Evolutionary conservation across 805 yeast genomes (phyloP), one percentile per base, ranked within the genome.

Genomic region (Candida tibetensis): DNA sequence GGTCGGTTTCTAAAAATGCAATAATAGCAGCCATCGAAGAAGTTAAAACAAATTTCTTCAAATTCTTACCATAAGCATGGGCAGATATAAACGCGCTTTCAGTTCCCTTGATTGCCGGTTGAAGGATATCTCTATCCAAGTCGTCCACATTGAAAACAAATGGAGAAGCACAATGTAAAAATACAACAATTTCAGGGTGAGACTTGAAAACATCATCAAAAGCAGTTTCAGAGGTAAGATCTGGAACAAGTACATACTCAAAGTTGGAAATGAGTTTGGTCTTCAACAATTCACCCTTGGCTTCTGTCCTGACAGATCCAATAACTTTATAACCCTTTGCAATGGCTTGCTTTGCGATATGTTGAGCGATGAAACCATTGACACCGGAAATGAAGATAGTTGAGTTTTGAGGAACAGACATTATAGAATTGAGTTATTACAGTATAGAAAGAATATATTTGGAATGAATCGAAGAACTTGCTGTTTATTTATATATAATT

Each of bases 71-170:
- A 23, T 36, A 31, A 7, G 53, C 48, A 46, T 64, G 59, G 39
- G 72, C 62, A 2, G 78, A 66, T 13, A 60, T 52, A 50, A 79
- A 61, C 40, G 76, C 61, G 46, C 71, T 69, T 34, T 55, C 55
- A 4, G 82, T 76, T 36, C 85, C 85, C 31, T 67, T 55, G n/a
- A 76, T 66, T 4, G 85, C 84, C 7, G 85, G 85, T 8, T 58
- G 55, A 17, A 78, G 51, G 48, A 75, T 64, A 29, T 70, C 78
- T 19, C 66, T 64, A 45, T 78, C 79, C 4, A 66, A 61, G 35
- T 69, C 69, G 3, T 61, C 59, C 27, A 65, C 55, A 22, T 62
- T 59, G 42, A 69, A 72, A 18, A 67, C 60, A 46, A 70, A 65
- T n/a, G 81, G 81, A 18, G 76, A 68, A 4, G 79, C 76, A 2